These are phyloP conservation scores for Penicillium malachiteum DNA, from an alignment of 495 filamentous ascomycete genomes.

Conservation along the genomic window DNA sequence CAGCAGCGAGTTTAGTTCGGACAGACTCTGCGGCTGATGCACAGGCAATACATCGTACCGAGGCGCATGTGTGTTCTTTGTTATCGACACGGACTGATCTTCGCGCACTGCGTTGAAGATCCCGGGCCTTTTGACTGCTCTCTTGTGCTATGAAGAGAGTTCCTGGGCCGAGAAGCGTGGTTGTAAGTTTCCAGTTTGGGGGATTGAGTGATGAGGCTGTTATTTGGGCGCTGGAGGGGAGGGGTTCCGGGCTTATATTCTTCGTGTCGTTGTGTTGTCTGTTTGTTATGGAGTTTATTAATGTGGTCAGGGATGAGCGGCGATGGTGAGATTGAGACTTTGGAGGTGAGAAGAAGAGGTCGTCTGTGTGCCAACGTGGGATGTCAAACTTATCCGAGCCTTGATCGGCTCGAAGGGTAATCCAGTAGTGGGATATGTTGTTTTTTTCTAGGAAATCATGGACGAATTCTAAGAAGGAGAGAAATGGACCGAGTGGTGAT, in stretches of 20 bases:
- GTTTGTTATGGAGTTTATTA: neutral
- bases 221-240: conserved; percentile 9
- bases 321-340: neutral
- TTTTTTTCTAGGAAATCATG: conserved; percentile 21
- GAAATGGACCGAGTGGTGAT: conserved; percentile 11
- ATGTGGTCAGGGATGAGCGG: neutral
- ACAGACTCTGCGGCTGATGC: conserved; percentile 21
- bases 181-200: conserved; percentile 29
- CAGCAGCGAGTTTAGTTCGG: conserved; percentile 7
- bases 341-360: conserved; percentile 21
- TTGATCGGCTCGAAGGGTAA: conserved; percentile 22
- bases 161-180: conserved; percentile 27
- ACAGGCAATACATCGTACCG: conserved; percentile 23
- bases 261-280: neutral
- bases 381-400: conserved; percentile 17
- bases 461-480: conserved; percentile 21
- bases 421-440: conserved; percentile 23
- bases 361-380: conserved; percentile 29
- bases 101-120: conserved; percentile 12
- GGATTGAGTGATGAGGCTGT: conserved; percentile 9
- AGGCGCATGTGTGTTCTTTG: conserved; percentile 17
- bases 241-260: neutral
- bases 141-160: conserved; percentile 20
- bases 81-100: conserved; percentile 7
- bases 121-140: conserved; percentile 7